Evolutionary conservation across 1,284 basidiomycete genomes (phyloP).

Genomic region (Tetrapyrgos nigripes): DNA sequence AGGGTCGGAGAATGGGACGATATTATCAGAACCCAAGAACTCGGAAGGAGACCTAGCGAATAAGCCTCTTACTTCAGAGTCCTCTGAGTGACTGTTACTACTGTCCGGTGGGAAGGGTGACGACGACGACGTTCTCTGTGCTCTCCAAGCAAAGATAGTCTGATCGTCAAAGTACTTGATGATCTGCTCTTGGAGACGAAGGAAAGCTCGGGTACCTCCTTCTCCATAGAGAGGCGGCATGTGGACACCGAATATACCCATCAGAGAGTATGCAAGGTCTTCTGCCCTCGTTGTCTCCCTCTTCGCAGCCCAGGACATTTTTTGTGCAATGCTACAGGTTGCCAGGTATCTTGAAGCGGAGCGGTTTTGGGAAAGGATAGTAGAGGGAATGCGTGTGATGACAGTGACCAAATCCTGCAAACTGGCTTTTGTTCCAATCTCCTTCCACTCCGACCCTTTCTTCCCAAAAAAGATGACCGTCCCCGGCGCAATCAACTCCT

Average conservation of each 20-base stretch:
- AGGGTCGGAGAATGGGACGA: neutral
- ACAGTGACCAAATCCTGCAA: neutral
- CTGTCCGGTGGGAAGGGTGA: no score
- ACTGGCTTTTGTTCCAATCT: neutral
- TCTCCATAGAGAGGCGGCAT: neutral
- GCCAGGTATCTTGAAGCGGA: neutral
- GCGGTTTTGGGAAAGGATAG: neutral
- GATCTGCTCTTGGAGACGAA: neutral
- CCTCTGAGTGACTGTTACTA: no score
- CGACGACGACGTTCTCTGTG: no score
- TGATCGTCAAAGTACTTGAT: neutral
- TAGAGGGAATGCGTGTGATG: neutral
- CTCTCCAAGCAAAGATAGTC: neutral
- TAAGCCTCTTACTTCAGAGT: neutral
- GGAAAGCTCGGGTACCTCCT: neutral
- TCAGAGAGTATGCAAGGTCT: neutral
- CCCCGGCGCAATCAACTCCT: neutral
- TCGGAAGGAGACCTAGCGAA: neutral
- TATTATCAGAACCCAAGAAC: neutral
- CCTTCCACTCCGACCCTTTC: neutral
- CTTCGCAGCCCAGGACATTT: neutral
- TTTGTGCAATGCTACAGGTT: neutral
- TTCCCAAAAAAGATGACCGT: neutral
- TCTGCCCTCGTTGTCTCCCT: neutral
- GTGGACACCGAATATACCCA: neutral